phyloP scores from a whole-genome alignment of 108 stramenopile species.

The Conticribra guillardii region DNA sequence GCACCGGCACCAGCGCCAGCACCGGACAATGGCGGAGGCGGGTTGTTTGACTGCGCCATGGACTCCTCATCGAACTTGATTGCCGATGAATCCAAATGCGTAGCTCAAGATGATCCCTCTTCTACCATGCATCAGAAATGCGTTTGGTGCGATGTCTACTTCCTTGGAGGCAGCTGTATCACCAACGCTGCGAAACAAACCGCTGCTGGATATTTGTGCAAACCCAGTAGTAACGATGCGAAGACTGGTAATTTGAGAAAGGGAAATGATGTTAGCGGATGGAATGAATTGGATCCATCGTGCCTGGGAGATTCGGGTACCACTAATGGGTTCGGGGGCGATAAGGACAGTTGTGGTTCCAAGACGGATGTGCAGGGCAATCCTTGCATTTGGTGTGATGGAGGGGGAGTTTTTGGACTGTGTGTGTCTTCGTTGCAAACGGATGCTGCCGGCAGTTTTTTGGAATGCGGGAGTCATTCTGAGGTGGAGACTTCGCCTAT shows the following conservation, averaged over 20 bases:
- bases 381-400: slow-evolving; percentile 47
- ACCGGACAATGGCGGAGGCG: slow-evolving; percentile 17
- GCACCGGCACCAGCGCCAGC: slow-evolving; percentile 12
- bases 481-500: background rate
- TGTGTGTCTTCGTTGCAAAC: slow-evolving; percentile 27
- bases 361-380: slow-evolving; percentile 29
- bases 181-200: slow-evolving; percentile 16
- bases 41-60: slow-evolving; percentile 19
- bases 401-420: slow-evolving; percentile 38
- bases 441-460: slow-evolving; percentile 18
- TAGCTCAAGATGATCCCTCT: slow-evolving; percentile 15
- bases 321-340: slow-evolving; percentile 12
- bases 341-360: slow-evolving; percentile 16
- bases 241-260: slow-evolving; percentile 6
- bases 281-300: slow-evolving; percentile 32
- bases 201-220: slow-evolving; percentile 29
- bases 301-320: slow-evolving; percentile 28
- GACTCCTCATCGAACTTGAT: slow-evolving; percentile 14
- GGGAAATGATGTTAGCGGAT: slow-evolving; percentile 5
- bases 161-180: slow-evolving; percentile 43
- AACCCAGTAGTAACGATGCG: background rate
- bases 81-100: slow-evolving; percentile 26
- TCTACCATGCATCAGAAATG: slow-evolving; percentile 16
- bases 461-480: slow-evolving; percentile 22
- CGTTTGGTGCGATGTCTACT: slow-evolving; percentile 38